Conservation (phyloP, 257 asterid species). For the Fraxinus cuspidata region DNA sequence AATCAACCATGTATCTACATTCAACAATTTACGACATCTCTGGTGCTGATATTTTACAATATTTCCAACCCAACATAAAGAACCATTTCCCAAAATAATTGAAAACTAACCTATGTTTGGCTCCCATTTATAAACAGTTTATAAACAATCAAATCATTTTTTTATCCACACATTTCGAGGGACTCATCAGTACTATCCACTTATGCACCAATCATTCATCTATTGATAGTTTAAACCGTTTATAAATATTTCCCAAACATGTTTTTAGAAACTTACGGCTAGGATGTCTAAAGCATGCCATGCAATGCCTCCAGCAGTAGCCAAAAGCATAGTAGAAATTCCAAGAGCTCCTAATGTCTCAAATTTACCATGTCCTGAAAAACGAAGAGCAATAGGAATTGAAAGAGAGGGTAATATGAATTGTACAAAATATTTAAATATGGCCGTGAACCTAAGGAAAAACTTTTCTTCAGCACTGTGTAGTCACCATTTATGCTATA, state of each 20-base stretch:
- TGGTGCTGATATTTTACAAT: constrained; percentile 11
- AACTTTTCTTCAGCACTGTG: background rate
- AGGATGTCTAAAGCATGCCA: constrained; percentile 90
- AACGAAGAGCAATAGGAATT: constrained; percentile 27
- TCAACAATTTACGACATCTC: background rate
- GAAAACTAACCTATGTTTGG: background rate
- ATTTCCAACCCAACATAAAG: background rate
- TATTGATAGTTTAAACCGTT: no score
- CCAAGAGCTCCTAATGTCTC: constrained; percentile 97
- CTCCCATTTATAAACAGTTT: no score
- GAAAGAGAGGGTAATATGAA: constrained; percentile 10
- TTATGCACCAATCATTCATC: no score
- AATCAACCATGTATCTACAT: constrained; percentile 4
- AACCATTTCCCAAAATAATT: background rate
- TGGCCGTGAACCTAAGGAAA: background rate
- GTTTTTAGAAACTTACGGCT: constrained; percentile 40
- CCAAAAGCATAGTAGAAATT: constrained; percentile 81
- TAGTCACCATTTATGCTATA: constrained; percentile 17
- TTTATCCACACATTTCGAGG: no score
- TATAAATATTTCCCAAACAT: no score
- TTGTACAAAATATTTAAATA: background rate
- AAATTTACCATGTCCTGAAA: constrained; percentile 93
- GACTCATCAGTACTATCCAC: no score
- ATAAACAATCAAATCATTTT: no score
- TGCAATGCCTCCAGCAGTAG: constrained; percentile 94